Evolutionary conservation across 768 basidiomycete species (phyloP), one percentile per base, ranked within the genome.

Genomic region (Tulasnella sp.): DNA sequence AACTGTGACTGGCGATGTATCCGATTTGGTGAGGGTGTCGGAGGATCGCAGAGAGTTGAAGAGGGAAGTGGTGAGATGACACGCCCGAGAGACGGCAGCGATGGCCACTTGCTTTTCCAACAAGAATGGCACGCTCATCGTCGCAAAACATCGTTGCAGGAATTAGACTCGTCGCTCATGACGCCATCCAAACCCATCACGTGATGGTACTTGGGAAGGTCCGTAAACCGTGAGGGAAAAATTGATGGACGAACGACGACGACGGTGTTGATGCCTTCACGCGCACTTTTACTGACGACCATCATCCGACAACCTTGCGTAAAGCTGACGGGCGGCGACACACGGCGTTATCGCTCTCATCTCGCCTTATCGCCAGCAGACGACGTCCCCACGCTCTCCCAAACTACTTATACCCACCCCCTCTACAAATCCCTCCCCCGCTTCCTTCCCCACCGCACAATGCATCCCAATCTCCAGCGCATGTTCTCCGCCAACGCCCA

Each of bases 1-100:
- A 19, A 96, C 92, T 11, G 90, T 93, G 1, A 94, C 90, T 8
- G 90, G 90, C 1, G 84, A 85, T 69, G 92, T 92, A 73, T 99
- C 94, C 25, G 77, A 81, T 68, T 99, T 97, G 46, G 82, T 82
- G 36, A 93, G 72, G 0, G 86, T 91, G 69, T 94, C 94, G 63
- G 81, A 80, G 61, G 81, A 83, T 61, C 89, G 82, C 52, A 96
- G 77, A 50, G 79, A 82, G 64, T 83, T 81, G 72, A 97, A 96
- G 17, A 97, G 86, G 1, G 83, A 78, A 2, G 83, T 79, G 1
- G 93, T 93, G 60, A 96, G 74, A 23, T 75, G 72, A 66, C 86
- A 92, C 3, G 93, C 93, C 35, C 93, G 72, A 15, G 88, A 77
- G 34, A 97, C 93, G 3, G 94, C 91, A 17, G 83, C 77, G 54